Conservation (phyloP, 805 yeast genomes). For the Wickerhamiella azyma region DNA sequence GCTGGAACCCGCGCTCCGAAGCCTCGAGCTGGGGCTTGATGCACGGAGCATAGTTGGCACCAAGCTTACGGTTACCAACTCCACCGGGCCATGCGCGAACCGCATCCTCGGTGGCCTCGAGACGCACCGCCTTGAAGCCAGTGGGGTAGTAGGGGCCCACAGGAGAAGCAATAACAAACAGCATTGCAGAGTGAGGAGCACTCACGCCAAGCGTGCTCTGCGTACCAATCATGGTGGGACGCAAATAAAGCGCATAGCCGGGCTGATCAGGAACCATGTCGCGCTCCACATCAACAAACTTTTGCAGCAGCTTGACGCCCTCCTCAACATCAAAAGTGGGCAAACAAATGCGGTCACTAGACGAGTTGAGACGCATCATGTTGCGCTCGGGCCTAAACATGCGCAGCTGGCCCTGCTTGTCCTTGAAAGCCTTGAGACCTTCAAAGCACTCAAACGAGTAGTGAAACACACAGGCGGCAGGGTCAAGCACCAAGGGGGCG, state of each 20-base stretch:
- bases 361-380: conserved; percentile 79
- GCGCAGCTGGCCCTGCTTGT: conserved; percentile 44
- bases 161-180: conserved; percentile 83
- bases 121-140: conserved; percentile 87
- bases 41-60: conserved; percentile 97
- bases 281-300: conserved; percentile 60
- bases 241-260: conserved; percentile 83
- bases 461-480: conserved; percentile 83
- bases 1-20: conserved; percentile 83
- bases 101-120: conserved; percentile 92
- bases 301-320: conserved; percentile 59
- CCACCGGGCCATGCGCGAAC: conserved; percentile 99
- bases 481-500: conserved; percentile 63
- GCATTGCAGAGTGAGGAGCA: conserved; percentile 64
- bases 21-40: conserved; percentile 83
- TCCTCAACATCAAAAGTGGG: conserved; percentile 77
- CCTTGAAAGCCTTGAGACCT: conserved; percentile 85
- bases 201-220: conserved; percentile 78
- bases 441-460: conserved; percentile 91
- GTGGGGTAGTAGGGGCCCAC: conserved; percentile 94
- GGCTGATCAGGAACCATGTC: conserved; percentile 68
- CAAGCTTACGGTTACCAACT: conserved; percentile 88
- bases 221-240: conserved; percentile 95
- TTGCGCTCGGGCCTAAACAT: conserved; percentile 86
- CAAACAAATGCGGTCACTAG: conserved; percentile 78